A percentile compares a stretch with the other conserved stretches of the same genome.
These are phyloP conservation scores for Plantago coronopus DNA, from an alignment of 305 asterid species.

Conservation along the genomic window DNA sequence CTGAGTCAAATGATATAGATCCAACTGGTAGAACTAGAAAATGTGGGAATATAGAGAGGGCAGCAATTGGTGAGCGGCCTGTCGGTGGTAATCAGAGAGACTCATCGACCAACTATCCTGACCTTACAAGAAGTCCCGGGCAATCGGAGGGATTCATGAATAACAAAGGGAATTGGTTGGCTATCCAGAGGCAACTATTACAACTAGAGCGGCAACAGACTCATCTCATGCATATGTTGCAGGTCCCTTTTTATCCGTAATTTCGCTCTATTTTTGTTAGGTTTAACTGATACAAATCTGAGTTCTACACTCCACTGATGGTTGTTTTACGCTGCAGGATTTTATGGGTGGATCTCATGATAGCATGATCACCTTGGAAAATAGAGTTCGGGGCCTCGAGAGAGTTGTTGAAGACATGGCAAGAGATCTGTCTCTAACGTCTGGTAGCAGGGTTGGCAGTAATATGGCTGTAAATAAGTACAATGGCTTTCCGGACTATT, in stretches of 20 bases:
- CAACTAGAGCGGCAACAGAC: slow-evolving; percentile 93
- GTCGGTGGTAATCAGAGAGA: slow-evolving; percentile 57
- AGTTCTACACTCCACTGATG: slow-evolving; percentile 24
- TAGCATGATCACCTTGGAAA: slow-evolving; percentile 95
- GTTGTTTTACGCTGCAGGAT: slow-evolving; percentile 48
- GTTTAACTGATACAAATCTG: not conserved
- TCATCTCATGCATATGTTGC: slow-evolving; percentile 94
- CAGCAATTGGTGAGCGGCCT: slow-evolving; percentile 39
- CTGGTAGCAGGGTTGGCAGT: slow-evolving; percentile 64
- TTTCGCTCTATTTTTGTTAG: too few relatives aligned
- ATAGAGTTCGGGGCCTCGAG: slow-evolving; percentile 93
- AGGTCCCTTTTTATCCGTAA: slow-evolving; percentile 40
- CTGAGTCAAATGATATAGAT: slow-evolving; percentile 42
- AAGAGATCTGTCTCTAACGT: slow-evolving; percentile 72
- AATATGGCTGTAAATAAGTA: slow-evolving; percentile 60
- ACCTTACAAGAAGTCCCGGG: slow-evolving; percentile 47
- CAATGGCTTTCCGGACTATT: slow-evolving; percentile 78
- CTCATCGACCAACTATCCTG: slow-evolving; percentile 39
- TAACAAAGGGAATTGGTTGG: slow-evolving; percentile 85
- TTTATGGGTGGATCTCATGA: slow-evolving; percentile 98
- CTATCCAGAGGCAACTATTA: slow-evolving; percentile 85
- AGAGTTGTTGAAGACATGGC: slow-evolving; percentile 98
- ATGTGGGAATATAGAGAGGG: slow-evolving; percentile 38
- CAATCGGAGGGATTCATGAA: slow-evolving; percentile 68
- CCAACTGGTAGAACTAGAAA: slow-evolving; percentile 40